Evolutionary conservation across 2,329 filamentous ascomycete genomes (phyloP).

Genomic region (Ophiocordyceps australis): DNA sequence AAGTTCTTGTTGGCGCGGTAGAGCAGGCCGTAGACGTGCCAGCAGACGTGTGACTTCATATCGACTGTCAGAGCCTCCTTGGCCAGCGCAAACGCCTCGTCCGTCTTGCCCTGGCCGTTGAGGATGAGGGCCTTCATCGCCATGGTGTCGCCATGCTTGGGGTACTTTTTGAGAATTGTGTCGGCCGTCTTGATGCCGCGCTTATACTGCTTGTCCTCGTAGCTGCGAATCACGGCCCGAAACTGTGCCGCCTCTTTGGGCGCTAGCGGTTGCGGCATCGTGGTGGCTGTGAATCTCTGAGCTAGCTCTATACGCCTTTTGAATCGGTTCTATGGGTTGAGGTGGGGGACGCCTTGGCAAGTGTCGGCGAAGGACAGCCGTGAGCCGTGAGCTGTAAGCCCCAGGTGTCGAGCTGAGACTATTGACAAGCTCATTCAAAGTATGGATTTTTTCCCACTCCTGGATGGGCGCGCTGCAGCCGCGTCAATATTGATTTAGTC

Average conservation of each 20-base stretch:
- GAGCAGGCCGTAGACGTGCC: slow-evolving; percentile 94
- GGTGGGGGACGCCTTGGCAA: too few relatives aligned
- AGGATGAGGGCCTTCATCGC: slow-evolving; percentile 98
- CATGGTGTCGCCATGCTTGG: slow-evolving; percentile 93
- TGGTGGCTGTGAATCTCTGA: slow-evolving; percentile 3
- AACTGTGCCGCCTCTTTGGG: slow-evolving; percentile 92
- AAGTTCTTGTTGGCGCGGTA: slow-evolving; percentile 94
- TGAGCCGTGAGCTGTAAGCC: too few relatives aligned
- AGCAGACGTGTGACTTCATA: slow-evolving; percentile 99
- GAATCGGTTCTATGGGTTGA: too few relatives aligned
- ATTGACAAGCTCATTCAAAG: too few relatives aligned
- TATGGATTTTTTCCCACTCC: too few relatives aligned
- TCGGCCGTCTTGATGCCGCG: slow-evolving; percentile 84
- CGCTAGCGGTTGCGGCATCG: slow-evolving; percentile 55
- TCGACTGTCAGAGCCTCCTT: slow-evolving; percentile 87
- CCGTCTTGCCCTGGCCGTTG: slow-evolving; percentile 78
- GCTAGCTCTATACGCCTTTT: too few relatives aligned
- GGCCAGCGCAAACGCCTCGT: slow-evolving; percentile 84
- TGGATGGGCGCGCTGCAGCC: too few relatives aligned
- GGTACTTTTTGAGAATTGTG: slow-evolving; percentile 86
- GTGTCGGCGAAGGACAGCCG: too few relatives aligned
- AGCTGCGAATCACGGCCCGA: slow-evolving; percentile 83
- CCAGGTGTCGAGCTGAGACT: too few relatives aligned
- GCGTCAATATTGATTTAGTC: too few relatives aligned
- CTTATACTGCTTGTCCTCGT: slow-evolving; percentile 98